Base-by-base conservation (phyloP, 1,284 basidiomycete genomes). In the Agaricales sp. region DNA sequence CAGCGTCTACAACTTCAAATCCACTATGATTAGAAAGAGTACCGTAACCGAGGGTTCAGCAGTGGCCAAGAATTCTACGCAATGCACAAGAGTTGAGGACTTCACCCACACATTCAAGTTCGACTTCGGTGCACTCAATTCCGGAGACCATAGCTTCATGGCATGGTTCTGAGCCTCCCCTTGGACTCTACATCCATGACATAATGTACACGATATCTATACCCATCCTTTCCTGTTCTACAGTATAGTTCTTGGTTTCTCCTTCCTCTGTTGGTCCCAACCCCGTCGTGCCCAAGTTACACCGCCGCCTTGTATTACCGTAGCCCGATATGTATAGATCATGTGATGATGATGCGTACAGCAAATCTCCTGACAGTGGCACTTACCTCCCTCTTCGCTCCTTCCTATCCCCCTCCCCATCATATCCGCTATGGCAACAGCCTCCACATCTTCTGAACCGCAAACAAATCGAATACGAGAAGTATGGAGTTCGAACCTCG, bases 401-500 rank as follows among this genome's bases (percentile, higher is more conserved):
- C n/a, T n/a, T 35, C 30, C 30, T 11, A 8, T 35, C 30, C 30
- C n/a, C 30, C 30, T 35, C n/a, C n/a, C 30, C n/a, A n/a, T 8
- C n/a, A n/a, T 35, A 35, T 35, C 30, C n/a, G 30, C n/a, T 11
- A 35, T 35, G 30, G 30, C 30, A n/a, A n/a, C 30, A 35, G 30
- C 30, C 30, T 35, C 30, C 11, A 35, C 30, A n/a, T 35, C 30
- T n/a, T 35, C 30, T 11, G 30, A 35, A n/a, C 11, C 30, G 11
- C n/a, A 8, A 35, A 11, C 30, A 35, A 35, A n/a, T 58, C 76
- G 81, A 66, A 89, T 91, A 78, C 79, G 82, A 59, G 92, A 96
- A 59, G 94, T 99, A 59, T 99, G 95, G 94, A 80, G 83, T 11
- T 85, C 85, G 43, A 97, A 96, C 66, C 80, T 99, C 55, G 93